Evolutionary conservation across 176 grass and related monocot genomes (phyloP).

Genomic region (Phragmites australis): DNA sequence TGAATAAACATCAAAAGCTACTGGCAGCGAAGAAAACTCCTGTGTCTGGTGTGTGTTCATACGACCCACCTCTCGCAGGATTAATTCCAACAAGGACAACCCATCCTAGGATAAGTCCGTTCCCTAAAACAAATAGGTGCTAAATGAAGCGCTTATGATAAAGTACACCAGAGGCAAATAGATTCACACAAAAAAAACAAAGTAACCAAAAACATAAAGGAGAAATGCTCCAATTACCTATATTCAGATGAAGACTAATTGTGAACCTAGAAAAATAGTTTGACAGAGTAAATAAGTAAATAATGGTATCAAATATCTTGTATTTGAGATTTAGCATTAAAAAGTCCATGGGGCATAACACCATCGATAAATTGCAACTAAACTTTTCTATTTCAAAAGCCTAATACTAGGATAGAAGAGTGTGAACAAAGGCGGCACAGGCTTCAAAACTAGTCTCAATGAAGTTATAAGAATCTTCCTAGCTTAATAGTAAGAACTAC

Average conservation of each 20-base stretch:
- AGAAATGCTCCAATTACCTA: background rate
- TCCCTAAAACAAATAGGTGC: background rate
- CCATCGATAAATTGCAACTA: background rate
- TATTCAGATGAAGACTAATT: background rate
- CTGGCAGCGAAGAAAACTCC: no score
- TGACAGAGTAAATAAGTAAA: background rate
- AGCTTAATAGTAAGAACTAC: background rate
- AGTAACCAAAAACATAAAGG: background rate
- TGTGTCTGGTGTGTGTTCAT: no score
- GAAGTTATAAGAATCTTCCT: background rate
- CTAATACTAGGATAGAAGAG: constrained; percentile 7
- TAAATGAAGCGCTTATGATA: background rate
- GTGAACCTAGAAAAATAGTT: background rate
- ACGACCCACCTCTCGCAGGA: no score
- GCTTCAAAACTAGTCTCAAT: background rate
- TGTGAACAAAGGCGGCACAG: background rate
- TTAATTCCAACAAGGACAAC: background rate
- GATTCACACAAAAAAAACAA: background rate
- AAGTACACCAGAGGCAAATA: background rate
- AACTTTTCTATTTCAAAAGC: background rate
- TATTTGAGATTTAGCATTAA: background rate
- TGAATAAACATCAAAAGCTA: no score
- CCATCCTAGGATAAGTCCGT: background rate
- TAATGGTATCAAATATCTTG: no score
- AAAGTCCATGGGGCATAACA: background rate